Percentiles rank a stretch among this genome's conserved stretches.
Evolutionary conservation across 768 basidiomycete genomes (phyloP).

Genomic region (Coprinellus micaceus): DNA sequence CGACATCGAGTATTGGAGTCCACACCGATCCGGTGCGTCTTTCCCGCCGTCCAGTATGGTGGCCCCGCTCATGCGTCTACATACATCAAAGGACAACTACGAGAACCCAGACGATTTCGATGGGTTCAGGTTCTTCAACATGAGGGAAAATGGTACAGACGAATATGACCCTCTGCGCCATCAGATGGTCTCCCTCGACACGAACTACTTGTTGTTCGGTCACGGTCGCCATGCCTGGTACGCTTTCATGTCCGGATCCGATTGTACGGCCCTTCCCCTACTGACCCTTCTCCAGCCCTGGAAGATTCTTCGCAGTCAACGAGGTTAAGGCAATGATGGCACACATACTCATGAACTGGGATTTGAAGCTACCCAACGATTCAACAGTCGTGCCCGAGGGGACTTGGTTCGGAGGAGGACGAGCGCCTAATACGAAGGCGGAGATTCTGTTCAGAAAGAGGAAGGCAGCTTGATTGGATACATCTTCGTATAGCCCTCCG

Average conservation of each 20-base stretch:
- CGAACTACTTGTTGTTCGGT: conserved; percentile 27
- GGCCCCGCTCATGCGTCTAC: no score
- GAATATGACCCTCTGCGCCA: conserved; percentile 19
- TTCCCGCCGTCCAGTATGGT: no score
- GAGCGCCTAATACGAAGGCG: conserved; percentile 5
- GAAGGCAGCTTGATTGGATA: not conserved
- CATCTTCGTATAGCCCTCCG: not conserved
- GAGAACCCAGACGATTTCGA: conserved; percentile 31
- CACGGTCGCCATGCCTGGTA: conserved; percentile 27
- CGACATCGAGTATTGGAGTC: conserved; percentile 23
- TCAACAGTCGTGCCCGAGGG: not conserved
- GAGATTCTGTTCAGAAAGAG: conserved; percentile 14
- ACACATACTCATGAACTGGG: conserved; percentile 35
- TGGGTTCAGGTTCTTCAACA: conserved; percentile 34
- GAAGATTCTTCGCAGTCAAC: conserved; percentile 38
- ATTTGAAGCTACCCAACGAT: conserved; percentile 24
- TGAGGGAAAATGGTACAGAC: conserved; percentile 22
- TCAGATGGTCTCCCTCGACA: conserved; percentile 24
- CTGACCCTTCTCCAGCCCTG: conserved; percentile 25
- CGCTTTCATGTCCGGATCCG: no score
- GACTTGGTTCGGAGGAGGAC: not conserved
- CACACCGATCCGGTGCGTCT: conserved; percentile 26
- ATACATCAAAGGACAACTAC: not conserved
- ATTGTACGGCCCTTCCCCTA: not conserved
- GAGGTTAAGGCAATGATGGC: conserved; percentile 37